These are phyloP conservation scores for Pyrenophora tritici-repentis DNA, from an alignment of 2,329 filamentous ascomycete genomes.

Conservation along the genomic window DNA sequence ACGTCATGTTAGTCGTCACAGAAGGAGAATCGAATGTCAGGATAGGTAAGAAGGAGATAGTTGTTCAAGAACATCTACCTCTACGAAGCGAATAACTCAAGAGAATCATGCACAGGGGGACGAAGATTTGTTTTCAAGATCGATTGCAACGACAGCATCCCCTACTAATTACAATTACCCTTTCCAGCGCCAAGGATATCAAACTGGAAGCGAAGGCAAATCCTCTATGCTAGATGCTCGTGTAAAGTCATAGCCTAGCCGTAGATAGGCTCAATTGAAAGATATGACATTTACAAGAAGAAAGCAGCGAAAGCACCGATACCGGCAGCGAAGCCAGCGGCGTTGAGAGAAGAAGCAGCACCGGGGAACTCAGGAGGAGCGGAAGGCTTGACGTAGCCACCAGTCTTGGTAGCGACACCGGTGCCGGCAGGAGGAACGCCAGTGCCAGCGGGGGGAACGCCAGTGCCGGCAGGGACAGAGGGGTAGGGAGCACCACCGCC, in stretches of 20 bases:
- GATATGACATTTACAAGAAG: conserved; percentile 50
- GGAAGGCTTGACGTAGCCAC: conserved; percentile 39
- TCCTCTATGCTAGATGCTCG: conserved; percentile 35
- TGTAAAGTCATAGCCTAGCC: conserved; percentile 49
- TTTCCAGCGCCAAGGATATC: conserved; percentile 34
- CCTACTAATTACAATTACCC: conserved; percentile 39
- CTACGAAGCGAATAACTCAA: neutral
- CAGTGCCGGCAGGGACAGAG: conserved; percentile 17
- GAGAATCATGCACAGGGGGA: conserved; percentile 1
- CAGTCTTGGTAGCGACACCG: conserved; percentile 39
- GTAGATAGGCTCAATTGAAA: conserved; percentile 37
- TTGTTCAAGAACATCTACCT: too few relatives aligned
- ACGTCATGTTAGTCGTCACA: too few relatives aligned
- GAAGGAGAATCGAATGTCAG: too few relatives aligned
- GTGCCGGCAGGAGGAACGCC: conserved; percentile 29
- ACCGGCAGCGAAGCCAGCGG: conserved; percentile 47
- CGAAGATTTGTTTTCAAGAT: conserved; percentile 26
- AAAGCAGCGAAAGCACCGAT: conserved; percentile 50
- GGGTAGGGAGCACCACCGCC: conserved; percentile 17
- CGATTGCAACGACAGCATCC: conserved; percentile 24
- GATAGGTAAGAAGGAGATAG: neutral
- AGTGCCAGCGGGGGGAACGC: conserved; percentile 21
- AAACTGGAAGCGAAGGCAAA: conserved; percentile 26
- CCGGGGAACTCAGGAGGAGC: conserved; percentile 45
- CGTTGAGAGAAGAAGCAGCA: conserved; percentile 45